These are phyloP conservation scores for Phialophora verrucosa DNA, from an alignment of 2,329 filamentous ascomycete species.

Conservation along the genomic window DNA sequence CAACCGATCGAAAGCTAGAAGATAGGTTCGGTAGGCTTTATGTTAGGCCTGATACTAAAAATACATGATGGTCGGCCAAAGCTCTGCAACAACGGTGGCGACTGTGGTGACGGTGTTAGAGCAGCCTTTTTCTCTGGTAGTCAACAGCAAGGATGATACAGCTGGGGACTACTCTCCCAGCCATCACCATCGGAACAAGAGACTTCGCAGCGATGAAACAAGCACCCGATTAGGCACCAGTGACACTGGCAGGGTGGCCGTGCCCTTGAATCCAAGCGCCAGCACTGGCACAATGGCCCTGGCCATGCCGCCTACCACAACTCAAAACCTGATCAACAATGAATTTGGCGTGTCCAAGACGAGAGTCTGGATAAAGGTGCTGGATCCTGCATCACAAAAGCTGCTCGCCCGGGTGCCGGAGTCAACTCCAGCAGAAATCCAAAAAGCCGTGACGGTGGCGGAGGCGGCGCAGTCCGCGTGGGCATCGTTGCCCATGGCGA, in stretches of 20 bases:
- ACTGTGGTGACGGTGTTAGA: slow-evolving; percentile 2
- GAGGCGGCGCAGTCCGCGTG: slow-evolving; percentile 39
- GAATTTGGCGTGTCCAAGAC: slow-evolving; percentile 28
- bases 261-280: not conserved
- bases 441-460: slow-evolving; percentile 38
- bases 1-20: too few relatives aligned
- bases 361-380: slow-evolving; percentile 38
- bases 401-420: slow-evolving; percentile 39
- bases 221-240: slow-evolving; percentile 4
- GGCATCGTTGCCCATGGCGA: slow-evolving; percentile 35
- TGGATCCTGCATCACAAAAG: slow-evolving; percentile 39
- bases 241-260: too few relatives aligned
- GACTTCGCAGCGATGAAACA: slow-evolving; percentile 12
- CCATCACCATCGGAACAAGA: slow-evolving; percentile 8
- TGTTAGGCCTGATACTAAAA: too few relatives aligned
- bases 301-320: slow-evolving; percentile 7
- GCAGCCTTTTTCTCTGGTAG: slow-evolving; percentile 8
- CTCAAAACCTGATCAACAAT: slow-evolving; percentile 37
- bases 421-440: slow-evolving; percentile 38
- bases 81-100: not conserved
- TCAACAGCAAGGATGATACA: slow-evolving; percentile 1
- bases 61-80: too few relatives aligned
- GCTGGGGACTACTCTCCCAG: slow-evolving; percentile 3
- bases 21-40: too few relatives aligned
- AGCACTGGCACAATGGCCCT: slow-evolving; percentile 8